Evolutionary conservation across 2,329 filamentous ascomycete species (phyloP).

Genomic region (Monosporascus sp.): DNA sequence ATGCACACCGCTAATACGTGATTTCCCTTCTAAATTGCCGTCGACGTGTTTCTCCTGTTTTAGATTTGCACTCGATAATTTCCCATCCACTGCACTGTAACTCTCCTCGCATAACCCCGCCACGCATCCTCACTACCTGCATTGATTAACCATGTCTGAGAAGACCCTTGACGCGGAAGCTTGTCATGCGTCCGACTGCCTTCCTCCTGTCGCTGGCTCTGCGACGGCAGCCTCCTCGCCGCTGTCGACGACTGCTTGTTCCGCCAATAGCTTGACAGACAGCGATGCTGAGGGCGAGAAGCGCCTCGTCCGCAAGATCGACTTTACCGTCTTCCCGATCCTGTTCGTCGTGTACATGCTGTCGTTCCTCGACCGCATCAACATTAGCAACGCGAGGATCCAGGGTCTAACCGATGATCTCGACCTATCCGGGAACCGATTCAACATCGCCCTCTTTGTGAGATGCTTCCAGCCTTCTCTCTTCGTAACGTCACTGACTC

Average conservation of each 20-base stretch:
- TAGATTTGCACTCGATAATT: too few species aligned
- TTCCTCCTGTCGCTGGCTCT: too few species aligned
- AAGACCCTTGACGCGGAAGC: too few species aligned
- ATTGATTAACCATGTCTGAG: too few species aligned
- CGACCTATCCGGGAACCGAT: conserved; percentile 34
- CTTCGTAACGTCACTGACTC: not conserved
- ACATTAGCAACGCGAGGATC: conserved; percentile 43
- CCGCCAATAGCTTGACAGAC: not conserved
- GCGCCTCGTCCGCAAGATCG: conserved; percentile 35
- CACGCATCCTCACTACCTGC: too few species aligned
- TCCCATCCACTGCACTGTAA: too few species aligned
- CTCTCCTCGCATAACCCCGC: too few species aligned
- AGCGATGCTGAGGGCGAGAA: conserved; percentile 30
- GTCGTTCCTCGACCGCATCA: conserved; percentile 40
- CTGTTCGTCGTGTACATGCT: conserved; percentile 37
- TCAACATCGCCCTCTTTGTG: conserved; percentile 37
- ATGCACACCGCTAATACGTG: too few species aligned
- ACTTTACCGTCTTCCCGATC: conserved; percentile 35
- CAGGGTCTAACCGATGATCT: conserved; percentile 38
- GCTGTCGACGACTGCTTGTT: not conserved
- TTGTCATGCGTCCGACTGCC: too few species aligned
- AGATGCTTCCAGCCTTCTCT: conserved; percentile 2
- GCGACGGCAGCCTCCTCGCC: too few species aligned
- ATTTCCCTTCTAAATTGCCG: too few species aligned
- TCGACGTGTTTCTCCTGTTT: too few species aligned